Conservation (phyloP, 257 asterid species). For the Solanum lignicaule region DNA sequence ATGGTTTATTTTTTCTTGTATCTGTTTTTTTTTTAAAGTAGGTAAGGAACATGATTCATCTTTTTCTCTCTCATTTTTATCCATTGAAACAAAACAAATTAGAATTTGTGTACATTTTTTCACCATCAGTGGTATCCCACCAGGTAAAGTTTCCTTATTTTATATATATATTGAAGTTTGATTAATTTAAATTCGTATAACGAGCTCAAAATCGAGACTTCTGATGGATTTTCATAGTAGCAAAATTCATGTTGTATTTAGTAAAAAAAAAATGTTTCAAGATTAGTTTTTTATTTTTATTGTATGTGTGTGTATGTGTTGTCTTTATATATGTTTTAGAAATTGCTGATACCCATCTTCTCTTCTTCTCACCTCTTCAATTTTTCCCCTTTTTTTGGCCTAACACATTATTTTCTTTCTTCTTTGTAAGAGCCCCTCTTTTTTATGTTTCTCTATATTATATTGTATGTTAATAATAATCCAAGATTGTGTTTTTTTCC, state of each 20-base stretch:
- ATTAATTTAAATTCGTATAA: background rate
- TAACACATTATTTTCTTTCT: conserved; percentile 23
- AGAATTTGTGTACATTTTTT: conserved; percentile 2
- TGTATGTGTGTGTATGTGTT: background rate
- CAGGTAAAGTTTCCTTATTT: background rate
- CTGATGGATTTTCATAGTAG: too few species aligned
- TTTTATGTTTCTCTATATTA: conserved; percentile 5
- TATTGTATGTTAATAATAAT: background rate
- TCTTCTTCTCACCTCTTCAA: conserved; percentile 14
- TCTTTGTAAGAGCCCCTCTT: conserved; percentile 40
- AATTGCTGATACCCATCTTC: conserved; percentile 37
- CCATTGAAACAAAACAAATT: background rate
- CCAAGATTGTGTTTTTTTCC: conserved; percentile 7
- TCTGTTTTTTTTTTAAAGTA: background rate
- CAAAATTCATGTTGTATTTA: background rate
- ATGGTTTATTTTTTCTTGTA: background rate
- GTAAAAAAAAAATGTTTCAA: background rate
- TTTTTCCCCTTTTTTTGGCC: conserved; percentile 38
- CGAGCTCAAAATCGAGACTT: background rate
- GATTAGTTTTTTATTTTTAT: background rate
- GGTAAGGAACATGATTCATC: background rate
- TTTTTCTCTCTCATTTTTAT: background rate
- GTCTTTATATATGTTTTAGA: conserved; percentile 8
- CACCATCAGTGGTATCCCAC: conserved; percentile 14
- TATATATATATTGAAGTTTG: background rate